phyloP scores from a whole-genome alignment of 805 yeast genomes.

The Candida sphagnicola region DNA sequence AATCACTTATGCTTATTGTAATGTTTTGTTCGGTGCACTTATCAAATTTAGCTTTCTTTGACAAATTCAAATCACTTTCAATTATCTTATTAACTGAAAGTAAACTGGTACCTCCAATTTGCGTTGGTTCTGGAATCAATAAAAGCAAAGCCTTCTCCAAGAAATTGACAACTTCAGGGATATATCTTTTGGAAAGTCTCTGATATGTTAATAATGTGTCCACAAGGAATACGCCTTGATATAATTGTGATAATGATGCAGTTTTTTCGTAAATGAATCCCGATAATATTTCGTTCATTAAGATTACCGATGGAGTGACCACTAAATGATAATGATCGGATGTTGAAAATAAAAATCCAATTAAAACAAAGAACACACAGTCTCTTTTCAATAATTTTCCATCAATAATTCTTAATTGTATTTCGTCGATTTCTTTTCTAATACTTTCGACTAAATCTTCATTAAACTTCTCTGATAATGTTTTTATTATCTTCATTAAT shows the following conservation, averaged over 20 bases:
- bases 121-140: slow-evolving; percentile 38
- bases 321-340: slow-evolving; percentile 94
- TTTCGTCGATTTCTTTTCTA: slow-evolving; percentile 51
- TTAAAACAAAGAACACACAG: slow-evolving; percentile 59
- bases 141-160: slow-evolving; percentile 48
- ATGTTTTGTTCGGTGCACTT: slow-evolving; percentile 2
- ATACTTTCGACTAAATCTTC: slow-evolving; percentile 58
- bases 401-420: slow-evolving; percentile 47
- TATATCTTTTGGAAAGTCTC: slow-evolving; percentile 68
- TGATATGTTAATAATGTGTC: slow-evolving; percentile 71
- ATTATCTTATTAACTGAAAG: slow-evolving; percentile 9
- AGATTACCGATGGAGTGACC: slow-evolving; percentile 75
- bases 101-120: slow-evolving; percentile 6
- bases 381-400: slow-evolving; percentile 34
- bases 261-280: slow-evolving; percentile 26
- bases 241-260: slow-evolving; percentile 36
- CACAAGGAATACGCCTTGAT: slow-evolving; percentile 62
- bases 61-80: slow-evolving; percentile 13
- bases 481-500: slow-evolving; percentile 46
- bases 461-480: slow-evolving; percentile 62
- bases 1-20: slow-evolving; percentile 7
- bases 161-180: slow-evolving; percentile 73
- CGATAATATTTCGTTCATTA: slow-evolving; percentile 63
- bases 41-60: slow-evolving; percentile 13
- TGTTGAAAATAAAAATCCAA: slow-evolving; percentile 83